Base-by-base conservation (phyloP, 1,284 basidiomycete species). In the Marasmius sp. region DNA sequence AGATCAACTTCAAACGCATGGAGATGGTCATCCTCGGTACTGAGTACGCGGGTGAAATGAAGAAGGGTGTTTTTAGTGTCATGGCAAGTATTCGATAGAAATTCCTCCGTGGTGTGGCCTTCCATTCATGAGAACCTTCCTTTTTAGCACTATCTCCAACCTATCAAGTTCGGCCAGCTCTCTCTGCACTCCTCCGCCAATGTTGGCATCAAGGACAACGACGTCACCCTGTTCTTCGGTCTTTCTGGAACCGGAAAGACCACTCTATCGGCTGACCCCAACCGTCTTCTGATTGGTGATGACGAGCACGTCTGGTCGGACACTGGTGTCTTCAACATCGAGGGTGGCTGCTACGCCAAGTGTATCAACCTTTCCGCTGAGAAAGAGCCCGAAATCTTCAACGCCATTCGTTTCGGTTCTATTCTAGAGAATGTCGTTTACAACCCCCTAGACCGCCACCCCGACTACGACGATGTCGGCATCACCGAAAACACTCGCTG, bases 21-120 rank as follows among this genome's bases (percentile, higher is more conserved):
- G 97, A 99, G 81, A 99, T 99, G 97, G 96, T 99, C 74, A 99
- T 99, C 74, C 93, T 99, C 71, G 97, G 97, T 65, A 98, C 97
- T 61, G 97, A 99, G 77, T 99, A 99, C 77, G 97, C 97, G 58
- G 97, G 97, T 66, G 97, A 99, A 84, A 99, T 99, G 97, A 99
- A 99, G 85, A 99, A 99, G 89, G 97, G 97, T 77, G 94, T 99
- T 76, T 99, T 99, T 85, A 95, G 93, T 58, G 96, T 99, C 72
- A 99, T 99, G 97, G 88, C 88, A 68, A 50, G 79, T 69, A 54
- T 57, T 62, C 57, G 8, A 61, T 37, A 20, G 47, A 53, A 60
- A 57, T 53, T 58, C 52, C 59, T 51, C 50, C 48, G 60, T 60
- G 65, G 60, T 45, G 58, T 59, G 51, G 61, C 65, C 58, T 59